Evolutionary conservation across 164 flowering plant species (phyloP), one percentile per base, ranked within the genome.

Genomic region (Macadamia integrifolia): DNA sequence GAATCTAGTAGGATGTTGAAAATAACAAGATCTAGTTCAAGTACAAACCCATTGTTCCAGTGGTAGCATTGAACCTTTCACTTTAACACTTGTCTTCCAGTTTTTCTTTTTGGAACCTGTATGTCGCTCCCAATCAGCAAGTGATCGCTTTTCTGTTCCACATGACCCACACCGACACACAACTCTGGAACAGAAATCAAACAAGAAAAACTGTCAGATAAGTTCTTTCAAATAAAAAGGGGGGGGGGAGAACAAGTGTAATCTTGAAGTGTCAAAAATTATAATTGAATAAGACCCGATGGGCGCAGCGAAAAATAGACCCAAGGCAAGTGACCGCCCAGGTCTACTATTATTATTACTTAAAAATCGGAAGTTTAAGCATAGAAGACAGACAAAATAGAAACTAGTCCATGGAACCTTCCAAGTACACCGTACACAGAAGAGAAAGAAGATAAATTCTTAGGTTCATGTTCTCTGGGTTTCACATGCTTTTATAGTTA

Each of bases 41-140:
- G 67, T 68, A 90, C 98, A 64, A 64, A 95, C 99, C 99, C 99
- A 95, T 81, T 89, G 86, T 71, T 89, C 94, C 64, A 95, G 86
- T 32, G 91, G 76, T 63, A 87, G 66, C 91, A 84, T 74, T 76
- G 97, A 87, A 66, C 82, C 91, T 82, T 92, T 92, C 76, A 95
- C 94, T 79, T 70, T 84, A 68, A 95, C 82, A 78, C 89, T 90
- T 18, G 79, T 74, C 78, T 79, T 90, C 98, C 98, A 92, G 66
- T 95, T 91, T 79, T 80, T 92, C 55, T 77, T 74, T 73, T 83
- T 92, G 49, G 89, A 92, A 77, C 98, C 98, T 12, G 97, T 88
- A 76, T 95, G 99, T 29, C 86, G 70, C 67, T 92, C 98, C 98
- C 99, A 95, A 35, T 91, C 96, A 83, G 90, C 82, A 62, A 92